phyloP scores from a whole-genome alignment of 2,329 filamentous ascomycete species.

The Penicillium freii region DNA sequence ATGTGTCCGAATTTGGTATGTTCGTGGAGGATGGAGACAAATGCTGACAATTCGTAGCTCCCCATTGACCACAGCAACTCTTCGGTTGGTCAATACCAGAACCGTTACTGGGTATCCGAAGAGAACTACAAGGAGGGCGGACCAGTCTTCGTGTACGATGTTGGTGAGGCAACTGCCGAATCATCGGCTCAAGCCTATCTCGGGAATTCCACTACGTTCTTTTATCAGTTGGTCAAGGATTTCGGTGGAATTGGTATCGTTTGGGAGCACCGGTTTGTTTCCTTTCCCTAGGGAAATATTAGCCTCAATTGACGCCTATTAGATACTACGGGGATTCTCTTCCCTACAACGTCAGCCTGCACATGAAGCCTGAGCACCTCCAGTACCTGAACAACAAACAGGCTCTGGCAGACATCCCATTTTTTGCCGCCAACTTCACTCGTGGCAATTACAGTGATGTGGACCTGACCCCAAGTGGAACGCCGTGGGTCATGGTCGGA shows the following conservation, averaged over 20 bases:
- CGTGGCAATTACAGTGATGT: constrained; percentile 29
- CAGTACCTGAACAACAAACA: constrained; percentile 45
- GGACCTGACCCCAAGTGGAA: constrained; percentile 41
- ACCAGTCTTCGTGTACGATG: constrained; percentile 51
- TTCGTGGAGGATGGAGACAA: not conserved
- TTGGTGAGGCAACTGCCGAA: constrained; percentile 46
- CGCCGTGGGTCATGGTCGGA: constrained; percentile 49
- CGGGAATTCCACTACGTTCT: constrained; percentile 30
- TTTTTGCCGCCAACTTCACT: constrained; percentile 45
- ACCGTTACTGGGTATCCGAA: constrained; percentile 56
- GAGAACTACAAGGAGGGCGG: constrained; percentile 59
- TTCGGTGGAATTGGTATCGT: constrained; percentile 41
- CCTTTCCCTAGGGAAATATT: not conserved
- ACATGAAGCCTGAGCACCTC: constrained; percentile 42
- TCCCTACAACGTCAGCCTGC: constrained; percentile 37
- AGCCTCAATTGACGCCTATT: constrained; percentile 6
- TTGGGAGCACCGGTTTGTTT: constrained; percentile 44
- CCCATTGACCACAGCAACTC: constrained; percentile 35
- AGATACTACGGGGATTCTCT: constrained; percentile 46
- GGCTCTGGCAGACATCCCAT: constrained; percentile 46
- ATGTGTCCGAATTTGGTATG: not conserved
- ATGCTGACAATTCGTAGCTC: constrained; percentile 21
- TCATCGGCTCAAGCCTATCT: constrained; percentile 41
- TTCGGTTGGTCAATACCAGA: constrained; percentile 51
- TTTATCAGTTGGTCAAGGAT: constrained; percentile 34